phyloP scores from a whole-genome alignment of 1,284 basidiomycete genomes.

The Leccinum subspadiceum region DNA sequence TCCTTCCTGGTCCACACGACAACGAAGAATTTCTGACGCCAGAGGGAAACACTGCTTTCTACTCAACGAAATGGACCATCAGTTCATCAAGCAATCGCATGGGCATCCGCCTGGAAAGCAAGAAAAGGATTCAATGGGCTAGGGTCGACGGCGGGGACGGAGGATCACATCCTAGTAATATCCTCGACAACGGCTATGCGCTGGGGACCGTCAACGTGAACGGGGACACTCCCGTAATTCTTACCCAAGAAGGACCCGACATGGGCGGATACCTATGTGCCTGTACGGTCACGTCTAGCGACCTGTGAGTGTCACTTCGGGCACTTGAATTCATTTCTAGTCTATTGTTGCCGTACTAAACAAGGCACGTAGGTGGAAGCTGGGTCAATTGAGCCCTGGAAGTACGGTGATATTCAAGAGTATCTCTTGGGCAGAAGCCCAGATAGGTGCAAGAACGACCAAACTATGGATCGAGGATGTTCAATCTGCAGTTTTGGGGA shows the following conservation, averaged over 20 bases:
- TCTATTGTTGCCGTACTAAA: conserved; percentile 5
- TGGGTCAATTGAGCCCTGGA: conserved; percentile 60
- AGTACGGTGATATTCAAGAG: conserved; percentile 49
- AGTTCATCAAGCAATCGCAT: conserved; percentile 60
- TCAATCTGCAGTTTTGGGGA: conserved; percentile 7
- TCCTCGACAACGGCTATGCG: conserved; percentile 68
- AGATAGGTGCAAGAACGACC: conserved; percentile 25
- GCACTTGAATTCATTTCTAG: neutral
- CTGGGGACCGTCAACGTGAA: conserved; percentile 63
- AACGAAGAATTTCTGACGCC: conserved; percentile 55
- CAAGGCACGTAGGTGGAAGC: conserved; percentile 51
- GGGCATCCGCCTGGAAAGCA: conserved; percentile 49
- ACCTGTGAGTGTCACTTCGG: conserved; percentile 40
- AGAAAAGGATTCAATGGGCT: conserved; percentile 53
- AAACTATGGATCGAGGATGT: conserved; percentile 36
- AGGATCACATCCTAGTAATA: conserved; percentile 71
- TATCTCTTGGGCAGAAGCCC: conserved; percentile 43
- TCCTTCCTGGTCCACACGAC: conserved; percentile 64
- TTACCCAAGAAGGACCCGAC: conserved; percentile 62
- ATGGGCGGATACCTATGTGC: conserved; percentile 63
- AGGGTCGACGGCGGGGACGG: conserved; percentile 65
- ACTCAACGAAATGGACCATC: conserved; percentile 49
- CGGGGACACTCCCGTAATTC: conserved; percentile 70
- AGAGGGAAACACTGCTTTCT: conserved; percentile 48
- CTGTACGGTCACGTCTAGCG: conserved; percentile 51